phyloP scores from a whole-genome alignment of 257 asterid species.

The Buddleja alternifolia region DNA sequence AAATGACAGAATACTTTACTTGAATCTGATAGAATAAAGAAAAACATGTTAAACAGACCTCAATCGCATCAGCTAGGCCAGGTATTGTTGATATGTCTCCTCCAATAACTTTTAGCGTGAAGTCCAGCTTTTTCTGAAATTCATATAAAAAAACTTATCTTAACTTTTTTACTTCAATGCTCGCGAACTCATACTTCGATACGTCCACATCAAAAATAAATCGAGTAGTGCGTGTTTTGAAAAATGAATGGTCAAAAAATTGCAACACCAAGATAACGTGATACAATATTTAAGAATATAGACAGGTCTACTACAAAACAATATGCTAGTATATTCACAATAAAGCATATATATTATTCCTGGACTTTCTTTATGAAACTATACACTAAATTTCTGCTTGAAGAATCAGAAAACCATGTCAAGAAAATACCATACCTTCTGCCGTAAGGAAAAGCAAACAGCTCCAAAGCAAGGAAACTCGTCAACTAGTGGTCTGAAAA shows the following conservation, averaged over 20 bases:
- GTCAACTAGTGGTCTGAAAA: conserved; percentile 88
- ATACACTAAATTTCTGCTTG: conserved; percentile 9
- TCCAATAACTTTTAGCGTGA: conserved; percentile 94
- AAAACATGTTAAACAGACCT: conserved; percentile 55
- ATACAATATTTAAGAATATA: conserved; percentile 23
- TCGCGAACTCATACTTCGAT: conserved; percentile 15
- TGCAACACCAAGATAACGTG: too few relatives aligned
- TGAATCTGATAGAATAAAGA: conserved; percentile 22
- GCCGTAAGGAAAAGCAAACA: conserved; percentile 81
- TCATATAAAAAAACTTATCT: conserved; percentile 27
- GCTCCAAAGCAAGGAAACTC: conserved; percentile 99
- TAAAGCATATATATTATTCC: not conserved
- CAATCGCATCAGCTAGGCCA: conserved; percentile 97
- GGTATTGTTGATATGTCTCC: conserved; percentile 93
- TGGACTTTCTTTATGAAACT: conserved; percentile 12
- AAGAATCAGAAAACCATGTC: conserved; percentile 25
- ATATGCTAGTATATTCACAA: not conserved
- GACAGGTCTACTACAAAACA: conserved; percentile 25
- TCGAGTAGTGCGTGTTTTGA: conserved; percentile 7
- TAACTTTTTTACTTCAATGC: conserved; percentile 25
- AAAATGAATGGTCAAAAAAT: conserved; percentile 16
- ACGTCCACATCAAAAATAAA: conserved; percentile 8
- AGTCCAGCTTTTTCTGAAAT: conserved; percentile 94
- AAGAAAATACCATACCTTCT: conserved; percentile 57
- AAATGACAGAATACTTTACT: not conserved